A percentile compares a stretch with the other conserved stretches of the same genome.
Conservation (phyloP, 306 rosid species). For the Geum urbanum region DNA sequence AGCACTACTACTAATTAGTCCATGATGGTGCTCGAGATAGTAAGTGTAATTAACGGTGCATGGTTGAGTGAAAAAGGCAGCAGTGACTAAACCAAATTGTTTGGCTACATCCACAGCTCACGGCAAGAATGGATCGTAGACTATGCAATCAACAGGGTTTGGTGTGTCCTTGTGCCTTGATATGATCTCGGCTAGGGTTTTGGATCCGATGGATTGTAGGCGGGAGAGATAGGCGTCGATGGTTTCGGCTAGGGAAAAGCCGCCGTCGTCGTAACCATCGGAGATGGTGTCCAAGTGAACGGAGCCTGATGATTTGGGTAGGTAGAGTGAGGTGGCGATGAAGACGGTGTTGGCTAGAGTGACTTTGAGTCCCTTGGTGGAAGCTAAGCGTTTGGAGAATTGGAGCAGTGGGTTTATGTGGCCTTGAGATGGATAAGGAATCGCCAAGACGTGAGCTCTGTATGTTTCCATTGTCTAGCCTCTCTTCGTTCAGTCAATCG, state of each 20-base stretch:
- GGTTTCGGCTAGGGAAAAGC: conserved; percentile 34
- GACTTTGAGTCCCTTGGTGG: conserved; percentile 24
- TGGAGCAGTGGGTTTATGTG: conserved; percentile 26
- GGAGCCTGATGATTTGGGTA: conserved; percentile 20
- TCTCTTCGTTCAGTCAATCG: too few relatives aligned
- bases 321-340: conserved; percentile 43
- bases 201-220: conserved; percentile 39
- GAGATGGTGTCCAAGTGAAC: conserved; percentile 55
- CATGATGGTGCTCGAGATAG: conserved; percentile 38
- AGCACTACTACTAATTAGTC: conserved; percentile 12
- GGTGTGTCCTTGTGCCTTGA: conserved; percentile 23
- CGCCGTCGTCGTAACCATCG: conserved; percentile 61
- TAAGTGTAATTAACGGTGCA: conserved; percentile 43
- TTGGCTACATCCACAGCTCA: conserved; percentile 60
- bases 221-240: conserved; percentile 35
- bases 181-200: conserved; percentile 41
- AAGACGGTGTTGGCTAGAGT: conserved; percentile 51
- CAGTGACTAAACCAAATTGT: conserved; percentile 37
- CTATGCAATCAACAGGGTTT: conserved; percentile 38
- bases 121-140: conserved; percentile 43
- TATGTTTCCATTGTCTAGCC: conserved; percentile 1
- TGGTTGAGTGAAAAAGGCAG: conserved; percentile 54
- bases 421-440: conserved; percentile 24
- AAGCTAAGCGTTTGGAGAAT: conserved; percentile 25
- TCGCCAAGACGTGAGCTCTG: conserved; percentile 5